phyloP scores from a whole-genome alignment of 2,329 filamentous ascomycete species.

The Phialophora verrucosa region DNA sequence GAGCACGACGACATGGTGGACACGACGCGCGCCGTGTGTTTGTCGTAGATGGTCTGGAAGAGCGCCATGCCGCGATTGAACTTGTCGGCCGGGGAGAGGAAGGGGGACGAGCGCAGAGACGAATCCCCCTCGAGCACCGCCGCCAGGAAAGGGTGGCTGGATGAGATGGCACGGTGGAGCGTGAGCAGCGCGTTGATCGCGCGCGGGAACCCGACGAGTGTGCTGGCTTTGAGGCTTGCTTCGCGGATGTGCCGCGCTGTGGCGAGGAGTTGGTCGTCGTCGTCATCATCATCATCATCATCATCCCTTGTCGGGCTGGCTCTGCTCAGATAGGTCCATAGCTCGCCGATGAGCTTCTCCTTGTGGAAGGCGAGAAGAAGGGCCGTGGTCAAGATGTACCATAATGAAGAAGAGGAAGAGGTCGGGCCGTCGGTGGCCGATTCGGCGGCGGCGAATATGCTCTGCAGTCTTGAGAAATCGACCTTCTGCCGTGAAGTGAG shows the following conservation, averaged over 20 bases:
- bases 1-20: conserved; percentile 39
- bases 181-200: conserved; percentile 41
- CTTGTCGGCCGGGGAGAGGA: conserved; percentile 31
- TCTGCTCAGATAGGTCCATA: conserved; percentile 40
- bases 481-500: neutral
- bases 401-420: conserved; percentile 26
- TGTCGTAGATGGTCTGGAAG: conserved; percentile 41
- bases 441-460: conserved; percentile 1
- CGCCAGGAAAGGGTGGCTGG: conserved; percentile 31
- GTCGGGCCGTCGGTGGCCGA: neutral
- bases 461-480: neutral
- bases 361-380: conserved; percentile 41
- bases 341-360: conserved; percentile 38
- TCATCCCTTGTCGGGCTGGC: conserved; percentile 8
- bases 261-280: conserved; percentile 21
- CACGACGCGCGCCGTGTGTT: conserved; percentile 40
- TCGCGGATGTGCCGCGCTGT: conserved; percentile 40
- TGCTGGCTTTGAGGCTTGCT: conserved; percentile 42
- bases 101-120: conserved; percentile 32
- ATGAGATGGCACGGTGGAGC: conserved; percentile 38
- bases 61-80: conserved; percentile 40
- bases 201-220: conserved; percentile 42
- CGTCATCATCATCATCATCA: neutral
- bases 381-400: conserved; percentile 41
- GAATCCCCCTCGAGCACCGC: conserved; percentile 30